Percentiles rank a stretch among this genome's conserved stretches.
These are phyloP conservation scores for Penicillium concentricum DNA, from an alignment of 2,329 filamentous ascomycete genomes.

Conservation along the genomic window DNA sequence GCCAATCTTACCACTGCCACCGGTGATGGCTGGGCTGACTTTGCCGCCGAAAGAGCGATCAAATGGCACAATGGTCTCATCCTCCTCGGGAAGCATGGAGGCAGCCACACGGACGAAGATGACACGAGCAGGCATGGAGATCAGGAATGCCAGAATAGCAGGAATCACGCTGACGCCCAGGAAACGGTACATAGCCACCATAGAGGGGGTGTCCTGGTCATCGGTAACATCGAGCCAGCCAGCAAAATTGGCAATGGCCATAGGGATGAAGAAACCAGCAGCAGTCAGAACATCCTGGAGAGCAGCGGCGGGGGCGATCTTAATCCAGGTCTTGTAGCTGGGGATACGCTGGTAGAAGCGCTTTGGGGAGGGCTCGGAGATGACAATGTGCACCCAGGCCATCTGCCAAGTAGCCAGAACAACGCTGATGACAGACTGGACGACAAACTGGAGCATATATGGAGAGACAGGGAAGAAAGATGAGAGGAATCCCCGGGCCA, in stretches of 20 bases:
- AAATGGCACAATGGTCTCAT: constrained; percentile 84
- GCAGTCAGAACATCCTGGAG: constrained; percentile 60
- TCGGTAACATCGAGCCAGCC: constrained; percentile 36
- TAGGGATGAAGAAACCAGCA: constrained; percentile 40
- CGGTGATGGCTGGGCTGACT: constrained; percentile 71
- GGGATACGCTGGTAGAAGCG: constrained; percentile 70
- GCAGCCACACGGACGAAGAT: constrained; percentile 81
- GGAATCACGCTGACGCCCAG: constrained; percentile 42
- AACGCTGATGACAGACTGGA: constrained; percentile 59
- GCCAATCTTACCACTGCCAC: constrained; percentile 68
- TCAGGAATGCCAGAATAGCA: constrained; percentile 54
- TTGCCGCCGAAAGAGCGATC: constrained; percentile 81
- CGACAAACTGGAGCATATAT: constrained; percentile 49
- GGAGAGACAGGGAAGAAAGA: constrained; percentile 36
- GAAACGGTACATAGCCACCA: constrained; percentile 38
- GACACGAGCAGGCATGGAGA: constrained; percentile 73
- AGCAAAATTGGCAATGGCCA: constrained; percentile 52
- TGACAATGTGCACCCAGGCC: constrained; percentile 82
- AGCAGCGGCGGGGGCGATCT: constrained; percentile 67
- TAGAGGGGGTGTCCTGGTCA: constrained; percentile 33
- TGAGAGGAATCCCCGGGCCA: constrained; percentile 49
- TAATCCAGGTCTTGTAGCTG: constrained; percentile 62
- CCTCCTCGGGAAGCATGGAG: constrained; percentile 75
- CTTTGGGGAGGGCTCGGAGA: constrained; percentile 65
- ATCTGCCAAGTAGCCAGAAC: constrained; percentile 67